Evolutionary conservation across 1,284 basidiomycete species (phyloP), one percentile per base, ranked within the genome.

Genomic region (Rhizopogon parksii): DNA sequence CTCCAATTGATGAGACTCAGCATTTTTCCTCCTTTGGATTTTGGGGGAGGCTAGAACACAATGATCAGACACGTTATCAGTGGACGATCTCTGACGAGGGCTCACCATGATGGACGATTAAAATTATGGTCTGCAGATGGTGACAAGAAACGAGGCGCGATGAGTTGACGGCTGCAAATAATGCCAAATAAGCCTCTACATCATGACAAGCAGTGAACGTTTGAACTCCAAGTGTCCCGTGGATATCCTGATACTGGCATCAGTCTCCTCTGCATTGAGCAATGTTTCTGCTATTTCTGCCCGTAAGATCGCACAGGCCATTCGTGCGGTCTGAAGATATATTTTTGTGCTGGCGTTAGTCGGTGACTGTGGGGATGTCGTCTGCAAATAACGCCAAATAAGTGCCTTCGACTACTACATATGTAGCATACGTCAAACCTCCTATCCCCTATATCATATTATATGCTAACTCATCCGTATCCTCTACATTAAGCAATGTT

Each of bases 1-100:
- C 95, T 81, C 87, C 95, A 98, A 76, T 98, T 95, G 76, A 99
- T 85, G 72, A 99, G 87, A 68, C 86, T 76, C 71, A 97, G 86
- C 94, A 99, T 97, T 78, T 95, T 95, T 70, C 92, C 92, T 69
- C 92, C 91, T 76, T 95, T 95, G 49, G 91, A 89, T 81, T 95
- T 95, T 60, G 92, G 91, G 57, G 89, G 89, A 76, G 88, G 85
- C 88, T 91, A 56, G 49, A 0, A 43, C 4, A 38, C 2, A 47
- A 59, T 50, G 56, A 19, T 27, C 19, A 54, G 46, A 6, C 9
- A 6, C 8, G 12, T 2, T 7, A 17, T 51, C 3, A 12, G n/a
- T 6, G 3, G 24, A 8, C 17, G 48, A 56, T 57, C 55, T 53
- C 47, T 37, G 48, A 21, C 40, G 46, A 55, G 55, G 50, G 61